Conservation (phyloP, 495 filamentous ascomycete genomes). For the Tuber borchii region DNA sequence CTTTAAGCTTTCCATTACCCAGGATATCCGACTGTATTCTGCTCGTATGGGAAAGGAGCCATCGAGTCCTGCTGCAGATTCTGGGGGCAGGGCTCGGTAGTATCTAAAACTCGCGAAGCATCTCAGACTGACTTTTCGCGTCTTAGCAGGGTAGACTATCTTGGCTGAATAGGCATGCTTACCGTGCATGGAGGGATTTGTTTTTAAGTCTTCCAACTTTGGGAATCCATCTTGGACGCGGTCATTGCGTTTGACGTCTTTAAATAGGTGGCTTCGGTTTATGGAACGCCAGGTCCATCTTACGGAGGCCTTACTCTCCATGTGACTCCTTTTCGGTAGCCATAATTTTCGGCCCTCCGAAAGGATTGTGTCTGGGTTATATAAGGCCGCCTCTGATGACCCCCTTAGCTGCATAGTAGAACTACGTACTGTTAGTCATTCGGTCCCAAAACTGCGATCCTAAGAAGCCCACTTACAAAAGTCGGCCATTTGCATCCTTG, state of each 20-base stretch:
- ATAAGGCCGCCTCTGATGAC: constrained; percentile 3
- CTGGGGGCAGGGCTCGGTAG: constrained; percentile 1
- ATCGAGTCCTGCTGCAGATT: background rate
- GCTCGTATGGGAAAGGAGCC: constrained; percentile 6
- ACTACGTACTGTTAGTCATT: background rate
- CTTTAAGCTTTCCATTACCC: constrained; percentile 20
- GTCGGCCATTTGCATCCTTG: background rate
- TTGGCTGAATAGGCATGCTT: constrained; percentile 7
- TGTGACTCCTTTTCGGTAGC: background rate
- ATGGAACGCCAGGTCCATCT: constrained; percentile 15
- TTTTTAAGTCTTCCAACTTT: constrained; percentile 25
- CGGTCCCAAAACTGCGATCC: background rate
- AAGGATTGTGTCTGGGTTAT: constrained; percentile 7
- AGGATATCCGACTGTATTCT: constrained; percentile 15
- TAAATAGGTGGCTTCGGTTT: background rate
- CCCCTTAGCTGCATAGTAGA: background rate
- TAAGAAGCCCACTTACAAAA: background rate
- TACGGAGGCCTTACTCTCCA: constrained; percentile 4
- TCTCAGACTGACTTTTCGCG: constrained; percentile 26
- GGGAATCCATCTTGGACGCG: constrained; percentile 5
- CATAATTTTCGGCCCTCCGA: background rate
- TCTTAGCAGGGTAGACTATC: constrained; percentile 11
- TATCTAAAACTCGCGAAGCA: constrained; percentile 16
- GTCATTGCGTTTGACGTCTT: background rate
- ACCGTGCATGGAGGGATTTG: background rate